A percentile compares a stretch with the other conserved stretches of the same genome.
Evolutionary conservation across 202 grass and related monocot genomes (phyloP).

Genomic region (Panicum virgatum): DNA sequence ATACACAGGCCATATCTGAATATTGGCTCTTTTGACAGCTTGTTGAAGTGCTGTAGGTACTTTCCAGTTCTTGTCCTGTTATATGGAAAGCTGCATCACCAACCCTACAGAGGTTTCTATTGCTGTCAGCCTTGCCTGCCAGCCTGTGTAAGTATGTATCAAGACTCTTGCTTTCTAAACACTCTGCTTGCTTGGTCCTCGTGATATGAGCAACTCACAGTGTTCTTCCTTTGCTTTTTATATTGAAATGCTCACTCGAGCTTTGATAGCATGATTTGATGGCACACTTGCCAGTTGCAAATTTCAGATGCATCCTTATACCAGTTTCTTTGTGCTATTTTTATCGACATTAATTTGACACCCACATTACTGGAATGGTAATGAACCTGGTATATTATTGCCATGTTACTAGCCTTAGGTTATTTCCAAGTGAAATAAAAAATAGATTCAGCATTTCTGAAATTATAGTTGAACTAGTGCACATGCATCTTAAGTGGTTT

Average conservation of each 20-base stretch:
- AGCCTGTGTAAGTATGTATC: conserved; percentile 31
- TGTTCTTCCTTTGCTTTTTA: conserved; percentile 35
- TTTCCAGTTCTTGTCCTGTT: conserved; percentile 28
- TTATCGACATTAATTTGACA: conserved; percentile 6
- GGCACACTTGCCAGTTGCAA: conserved; percentile 20
- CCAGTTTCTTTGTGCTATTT: conserved; percentile 4
- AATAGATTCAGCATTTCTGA: not conserved
- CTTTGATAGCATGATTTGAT: conserved; percentile 33
- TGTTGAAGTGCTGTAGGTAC: conserved; percentile 28
- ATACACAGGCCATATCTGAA: not conserved
- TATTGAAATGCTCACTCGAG: conserved; percentile 36
- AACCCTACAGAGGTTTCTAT: conserved; percentile 16
- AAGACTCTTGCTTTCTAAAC: conserved; percentile 36
- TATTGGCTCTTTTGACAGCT: not conserved
- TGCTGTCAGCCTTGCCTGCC: conserved; percentile 6
- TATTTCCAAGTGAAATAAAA: conserved; percentile 18
- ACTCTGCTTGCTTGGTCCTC: conserved; percentile 29
- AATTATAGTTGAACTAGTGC: not conserved
- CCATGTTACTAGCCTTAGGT: conserved; percentile 8
- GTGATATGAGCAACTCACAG: conserved; percentile 31
- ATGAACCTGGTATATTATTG: not conserved
- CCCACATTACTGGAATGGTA: not conserved
- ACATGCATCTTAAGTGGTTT: not conserved
- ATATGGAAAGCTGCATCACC: conserved; percentile 29
- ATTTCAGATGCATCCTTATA: conserved; percentile 13